Evolutionary conservation across 1,139 yeast genomes (phyloP).

Genomic region (Scheffersomyces cryptocercus): DNA sequence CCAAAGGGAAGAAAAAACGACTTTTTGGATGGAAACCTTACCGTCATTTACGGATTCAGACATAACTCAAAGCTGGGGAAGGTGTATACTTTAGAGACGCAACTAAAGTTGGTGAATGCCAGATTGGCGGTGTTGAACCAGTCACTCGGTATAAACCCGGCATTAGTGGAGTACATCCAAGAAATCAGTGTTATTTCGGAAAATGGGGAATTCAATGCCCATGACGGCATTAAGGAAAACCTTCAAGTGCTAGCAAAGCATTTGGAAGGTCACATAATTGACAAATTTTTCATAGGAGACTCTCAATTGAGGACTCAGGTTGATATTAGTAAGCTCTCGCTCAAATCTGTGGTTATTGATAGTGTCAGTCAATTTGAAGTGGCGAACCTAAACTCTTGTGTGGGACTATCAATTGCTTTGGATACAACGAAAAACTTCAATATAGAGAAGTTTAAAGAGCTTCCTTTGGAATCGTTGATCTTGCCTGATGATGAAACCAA

Average conservation of each 20-base stretch:
- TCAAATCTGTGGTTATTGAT: constrained; percentile 14
- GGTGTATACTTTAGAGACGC: constrained; percentile 10
- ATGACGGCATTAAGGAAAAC: constrained; percentile 7
- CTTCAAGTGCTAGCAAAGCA: constrained; percentile 10
- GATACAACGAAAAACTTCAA: neutral
- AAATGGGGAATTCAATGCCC: constrained; percentile 4
- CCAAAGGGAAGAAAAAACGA: constrained; percentile 17
- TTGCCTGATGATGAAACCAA: constrained; percentile 12
- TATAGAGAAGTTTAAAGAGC: neutral
- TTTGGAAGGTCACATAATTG: constrained; percentile 8
- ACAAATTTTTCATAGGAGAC: constrained; percentile 16
- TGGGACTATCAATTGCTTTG: neutral
- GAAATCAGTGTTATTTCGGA: constrained; percentile 20
- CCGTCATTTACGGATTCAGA: constrained; percentile 27
- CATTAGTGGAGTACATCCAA: constrained; percentile 22
- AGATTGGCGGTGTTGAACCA: constrained; percentile 27
- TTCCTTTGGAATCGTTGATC: constrained; percentile 14
- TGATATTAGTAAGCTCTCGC: constrained; percentile 3
- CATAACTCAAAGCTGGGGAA: constrained; percentile 9
- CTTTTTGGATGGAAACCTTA: constrained; percentile 23
- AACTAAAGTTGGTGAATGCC: constrained; percentile 28
- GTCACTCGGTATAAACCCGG: constrained; percentile 30
- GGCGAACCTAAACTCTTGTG: neutral
- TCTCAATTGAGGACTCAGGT: constrained; percentile 11
- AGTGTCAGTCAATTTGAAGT: neutral